Evolutionary conservation across 768 basidiomycete genomes (phyloP).

Genomic region (Trametes maxima): DNA sequence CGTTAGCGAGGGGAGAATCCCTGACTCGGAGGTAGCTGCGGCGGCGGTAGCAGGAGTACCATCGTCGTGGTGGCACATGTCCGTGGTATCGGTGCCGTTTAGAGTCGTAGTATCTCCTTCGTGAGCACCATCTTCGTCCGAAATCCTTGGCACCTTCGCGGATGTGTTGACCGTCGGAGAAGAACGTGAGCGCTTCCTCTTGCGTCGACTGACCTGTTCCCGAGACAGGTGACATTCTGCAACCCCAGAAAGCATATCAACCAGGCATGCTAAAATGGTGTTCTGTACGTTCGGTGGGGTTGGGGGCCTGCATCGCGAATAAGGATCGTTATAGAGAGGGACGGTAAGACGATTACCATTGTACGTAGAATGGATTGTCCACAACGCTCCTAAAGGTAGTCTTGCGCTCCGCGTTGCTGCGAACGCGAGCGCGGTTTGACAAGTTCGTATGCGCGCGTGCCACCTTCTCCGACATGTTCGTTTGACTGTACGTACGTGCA

Average conservation of each 20-base stretch:
- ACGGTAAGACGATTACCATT: conserved; percentile 54
- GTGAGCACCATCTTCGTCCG: neutral
- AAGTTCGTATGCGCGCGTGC: conserved; percentile 57
- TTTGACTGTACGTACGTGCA: neutral
- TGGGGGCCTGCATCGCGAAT: conserved; percentile 27
- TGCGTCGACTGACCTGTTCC: conserved; percentile 35
- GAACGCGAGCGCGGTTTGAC: conserved; percentile 64
- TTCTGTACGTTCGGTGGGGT: conserved; percentile 68
- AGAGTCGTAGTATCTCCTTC: neutral
- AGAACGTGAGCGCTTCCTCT: conserved; percentile 40
- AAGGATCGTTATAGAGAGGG: neutral
- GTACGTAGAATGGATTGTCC: conserved; percentile 69
- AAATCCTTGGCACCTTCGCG: neutral
- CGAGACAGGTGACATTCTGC: conserved; percentile 44
- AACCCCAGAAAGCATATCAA: conserved; percentile 53
- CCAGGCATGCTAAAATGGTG: conserved; percentile 50
- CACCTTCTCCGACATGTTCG: conserved; percentile 48
- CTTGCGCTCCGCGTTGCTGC: conserved; percentile 53
- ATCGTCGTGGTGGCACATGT: neutral
- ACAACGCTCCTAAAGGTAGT: conserved; percentile 69
- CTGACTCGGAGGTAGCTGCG: neutral
- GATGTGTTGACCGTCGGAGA: neutral
- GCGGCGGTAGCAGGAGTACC: too few relatives aligned
- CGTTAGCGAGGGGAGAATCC: conserved; percentile 49
- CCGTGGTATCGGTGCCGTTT: neutral